These are phyloP conservation scores for Saccharomycopsis microspora DNA, from an alignment of 805 yeast species.

Conservation along the genomic window DNA sequence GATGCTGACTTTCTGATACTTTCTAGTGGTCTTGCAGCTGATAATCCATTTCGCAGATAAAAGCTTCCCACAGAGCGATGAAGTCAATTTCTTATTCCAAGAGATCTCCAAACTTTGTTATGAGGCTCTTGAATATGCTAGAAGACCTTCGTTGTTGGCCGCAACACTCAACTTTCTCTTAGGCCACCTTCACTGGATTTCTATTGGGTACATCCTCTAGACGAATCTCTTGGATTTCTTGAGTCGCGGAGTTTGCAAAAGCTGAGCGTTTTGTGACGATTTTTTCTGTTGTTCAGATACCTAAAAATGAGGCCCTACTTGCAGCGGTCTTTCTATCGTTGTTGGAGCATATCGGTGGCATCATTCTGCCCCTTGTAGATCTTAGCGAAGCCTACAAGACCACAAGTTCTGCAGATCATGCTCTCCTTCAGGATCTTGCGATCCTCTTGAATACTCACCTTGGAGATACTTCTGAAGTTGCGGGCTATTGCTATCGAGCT, in stretches of 20 bases:
- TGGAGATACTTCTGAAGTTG: constrained; percentile 44
- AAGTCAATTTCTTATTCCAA: constrained; percentile 34
- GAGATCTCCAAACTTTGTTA: constrained; percentile 89
- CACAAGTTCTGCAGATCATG: constrained; percentile 79
- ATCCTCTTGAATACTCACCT: constrained; percentile 83
- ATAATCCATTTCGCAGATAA: no score
- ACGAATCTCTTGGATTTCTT: constrained; percentile 68
- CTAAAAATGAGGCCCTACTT: constrained; percentile 37
- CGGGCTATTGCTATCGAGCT: constrained; percentile 88
- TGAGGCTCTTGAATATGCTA: constrained; percentile 83
- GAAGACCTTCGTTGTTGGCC: constrained; percentile 69
- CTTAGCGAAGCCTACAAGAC: constrained; percentile 58
- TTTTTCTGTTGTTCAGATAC: constrained; percentile 56
- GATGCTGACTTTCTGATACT: no score
- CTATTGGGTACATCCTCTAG: constrained; percentile 79
- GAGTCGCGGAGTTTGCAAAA: constrained; percentile 59
- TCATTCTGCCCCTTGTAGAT: constrained; percentile 66
- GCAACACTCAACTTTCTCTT: constrained; percentile 77
- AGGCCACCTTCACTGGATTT: constrained; percentile 91
- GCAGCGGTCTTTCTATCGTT: constrained; percentile 60
- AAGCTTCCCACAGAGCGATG: no score
- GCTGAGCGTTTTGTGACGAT: constrained; percentile 44
- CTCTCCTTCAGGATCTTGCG: constrained; percentile 89
- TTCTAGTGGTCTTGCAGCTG: no score
- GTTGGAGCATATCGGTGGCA: constrained; percentile 54